Base-by-base conservation (phyloP, 2,329 filamentous ascomycete species). In the Lachnellula hyalina region DNA sequence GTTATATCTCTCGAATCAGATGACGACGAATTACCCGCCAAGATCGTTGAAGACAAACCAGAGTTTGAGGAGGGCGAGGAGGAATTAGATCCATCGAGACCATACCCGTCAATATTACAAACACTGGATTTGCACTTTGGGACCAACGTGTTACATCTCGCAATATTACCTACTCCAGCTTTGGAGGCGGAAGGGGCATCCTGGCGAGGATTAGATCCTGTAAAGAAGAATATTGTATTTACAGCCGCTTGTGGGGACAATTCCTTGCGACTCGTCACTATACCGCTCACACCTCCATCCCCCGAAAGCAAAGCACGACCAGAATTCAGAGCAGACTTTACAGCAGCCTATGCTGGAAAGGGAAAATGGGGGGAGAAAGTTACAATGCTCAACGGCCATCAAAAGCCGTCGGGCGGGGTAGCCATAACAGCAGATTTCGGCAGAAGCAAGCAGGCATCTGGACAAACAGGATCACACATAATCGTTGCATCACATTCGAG, bases 1-100 rank as follows among this genome's bases (percentile, higher is more conserved):
- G 74, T 85, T 28, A 84, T 86, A 77, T 75, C 84, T 15, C 77
- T 86, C 52, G 83, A 86, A 63, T 85, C 81, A 1, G 83, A 86
- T 61, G 81, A 84, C 7, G 82, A 85, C 32, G 75, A 76, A 9
- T 38, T 57, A 2, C 56, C 71, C 49, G 60, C 70, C 21, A 56
- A 67, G 11, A 50, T 67, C 21, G 77, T 74, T 51, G 74, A 78
- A 52, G 80, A 85, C 64, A 77, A 77, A 53, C 79, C 82, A 7
- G 75, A 82, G 55, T 86, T 86, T 56, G 80, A 84, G 57, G 79
- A 81, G 9, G 71, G 71, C 4, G 75, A 80, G 47, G 73, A 73
- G 2, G 71, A 68, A 23, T 48, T 64, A 14, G 63, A 70, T 44
- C 56, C 59, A 28, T 57, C 58, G n/a, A 53, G 52, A 15, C 73